These are phyloP conservation scores for Yarrowia hollandica DNA, from an alignment of 805 yeast genomes.

Conservation along the genomic window DNA sequence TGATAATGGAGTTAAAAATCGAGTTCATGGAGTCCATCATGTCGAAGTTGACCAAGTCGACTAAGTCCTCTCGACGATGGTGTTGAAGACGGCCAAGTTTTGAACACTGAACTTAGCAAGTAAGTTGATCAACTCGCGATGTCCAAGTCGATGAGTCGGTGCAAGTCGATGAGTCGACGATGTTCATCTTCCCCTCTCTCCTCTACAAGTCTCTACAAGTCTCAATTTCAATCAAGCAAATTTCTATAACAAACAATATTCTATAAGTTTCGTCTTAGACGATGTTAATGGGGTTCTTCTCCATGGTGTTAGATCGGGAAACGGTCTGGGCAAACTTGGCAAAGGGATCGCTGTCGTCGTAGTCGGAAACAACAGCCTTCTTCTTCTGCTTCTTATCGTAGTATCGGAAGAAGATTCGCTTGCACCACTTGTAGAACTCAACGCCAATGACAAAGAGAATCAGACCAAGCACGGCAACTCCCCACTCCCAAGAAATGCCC, in stretches of 20 bases:
- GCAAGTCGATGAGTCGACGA: too few relatives aligned
- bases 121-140: too few relatives aligned
- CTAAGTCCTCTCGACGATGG: too few relatives aligned
- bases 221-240: too few relatives aligned
- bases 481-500: slow-evolving; percentile 80
- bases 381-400: slow-evolving; percentile 43
- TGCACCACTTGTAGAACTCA: slow-evolving; percentile 67
- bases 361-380: slow-evolving; percentile 61
- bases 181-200: too few relatives aligned
- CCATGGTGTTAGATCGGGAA: slow-evolving; percentile 53
- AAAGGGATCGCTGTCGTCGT: slow-evolving; percentile 64
- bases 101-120: too few relatives aligned
- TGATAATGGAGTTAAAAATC: too few relatives aligned
- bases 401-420: slow-evolving; percentile 54
- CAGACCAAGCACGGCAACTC: slow-evolving; percentile 59
- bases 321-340: slow-evolving; percentile 56
- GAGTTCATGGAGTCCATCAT: too few relatives aligned
- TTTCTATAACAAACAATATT: slow-evolving; percentile 6
- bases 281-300: slow-evolving; percentile 27
- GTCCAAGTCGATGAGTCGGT: too few relatives aligned
- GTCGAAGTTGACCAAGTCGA: too few relatives aligned
- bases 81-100: too few relatives aligned
- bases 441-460: slow-evolving; percentile 58
- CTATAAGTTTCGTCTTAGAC: slow-evolving; percentile 2
- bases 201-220: too few relatives aligned